These are phyloP conservation scores for Trichoderma reesei DNA, from an alignment of 495 filamentous ascomycete genomes.

Conservation along the genomic window DNA sequence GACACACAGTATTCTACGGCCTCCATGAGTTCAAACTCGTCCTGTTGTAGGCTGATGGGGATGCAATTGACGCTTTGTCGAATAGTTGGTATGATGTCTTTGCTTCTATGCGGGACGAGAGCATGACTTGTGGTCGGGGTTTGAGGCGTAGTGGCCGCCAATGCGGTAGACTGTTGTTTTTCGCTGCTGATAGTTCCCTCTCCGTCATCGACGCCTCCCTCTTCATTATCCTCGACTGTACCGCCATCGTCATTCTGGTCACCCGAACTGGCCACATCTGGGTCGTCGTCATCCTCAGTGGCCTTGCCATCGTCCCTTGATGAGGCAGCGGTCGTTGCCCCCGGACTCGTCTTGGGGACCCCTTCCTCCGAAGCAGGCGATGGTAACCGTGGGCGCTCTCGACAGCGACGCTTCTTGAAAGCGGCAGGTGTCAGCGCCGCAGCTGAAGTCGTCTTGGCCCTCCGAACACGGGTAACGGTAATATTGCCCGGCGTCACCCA, in stretches of 20 bases:
- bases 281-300: neutral
- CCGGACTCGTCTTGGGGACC: neutral
- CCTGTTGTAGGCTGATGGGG: neutral
- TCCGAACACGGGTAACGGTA: slow-evolving; percentile 13
- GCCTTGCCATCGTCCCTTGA: neutral
- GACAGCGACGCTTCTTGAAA: neutral
- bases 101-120: neutral
- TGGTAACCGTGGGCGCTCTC: neutral
- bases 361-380: neutral
- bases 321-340: neutral
- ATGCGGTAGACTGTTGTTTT: too few relatives aligned
- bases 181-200: too few relatives aligned
- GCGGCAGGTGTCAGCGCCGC: neutral
- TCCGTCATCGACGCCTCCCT: too few relatives aligned
- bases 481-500: slow-evolving; percentile 24
- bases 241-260: too few relatives aligned
- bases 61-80: neutral
- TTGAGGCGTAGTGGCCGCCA: neutral
- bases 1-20: slow-evolving; percentile 15
- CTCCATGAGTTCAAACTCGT: slow-evolving; percentile 7
- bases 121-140: neutral
- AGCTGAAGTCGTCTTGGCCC: neutral
- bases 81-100: neutral
- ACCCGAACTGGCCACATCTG: too few relatives aligned
- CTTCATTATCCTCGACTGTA: too few relatives aligned